phyloP scores from a whole-genome alignment of 164 flowering plant genomes.

The Magnolia changhungtana region DNA sequence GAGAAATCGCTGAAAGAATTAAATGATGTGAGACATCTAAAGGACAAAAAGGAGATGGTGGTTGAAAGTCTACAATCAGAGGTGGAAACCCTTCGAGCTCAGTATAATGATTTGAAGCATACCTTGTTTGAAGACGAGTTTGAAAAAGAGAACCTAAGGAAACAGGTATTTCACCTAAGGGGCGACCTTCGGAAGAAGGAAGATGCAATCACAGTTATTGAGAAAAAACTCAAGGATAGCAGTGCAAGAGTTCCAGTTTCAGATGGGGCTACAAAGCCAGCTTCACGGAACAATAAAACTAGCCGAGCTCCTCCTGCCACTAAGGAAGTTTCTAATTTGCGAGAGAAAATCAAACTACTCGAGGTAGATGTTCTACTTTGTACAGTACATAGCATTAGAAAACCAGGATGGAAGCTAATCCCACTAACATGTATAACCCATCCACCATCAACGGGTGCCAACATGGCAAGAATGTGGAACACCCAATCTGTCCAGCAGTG shows the following conservation, averaged over 20 bases:
- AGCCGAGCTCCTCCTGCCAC: slow-evolving; percentile 29
- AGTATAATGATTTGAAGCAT: slow-evolving; percentile 47
- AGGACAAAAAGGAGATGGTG: slow-evolving; percentile 50
- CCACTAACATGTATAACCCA: not conserved
- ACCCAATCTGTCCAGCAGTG: not conserved
- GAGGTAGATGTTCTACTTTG: slow-evolving; percentile 44
- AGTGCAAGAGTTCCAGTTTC: slow-evolving; percentile 23
- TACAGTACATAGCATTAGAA: not conserved
- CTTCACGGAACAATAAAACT: slow-evolving; percentile 35
- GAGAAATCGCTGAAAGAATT: slow-evolving; percentile 44
- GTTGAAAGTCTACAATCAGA: slow-evolving; percentile 38
- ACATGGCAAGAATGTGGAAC: not conserved
- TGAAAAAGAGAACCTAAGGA: slow-evolving; percentile 66
- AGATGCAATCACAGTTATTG: slow-evolving; percentile 36
- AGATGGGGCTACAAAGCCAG: slow-evolving; percentile 32
- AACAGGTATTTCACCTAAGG: slow-evolving; percentile 48
- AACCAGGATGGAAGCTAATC: not conserved
- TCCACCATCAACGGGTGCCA: not conserved
- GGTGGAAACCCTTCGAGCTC: slow-evolving; percentile 39
- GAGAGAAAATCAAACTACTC: slow-evolving; percentile 63
- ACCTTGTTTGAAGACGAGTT: slow-evolving; percentile 43
- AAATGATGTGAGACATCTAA: slow-evolving; percentile 27
- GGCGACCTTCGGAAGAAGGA: slow-evolving; percentile 62
- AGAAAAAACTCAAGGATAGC: slow-evolving; percentile 61
- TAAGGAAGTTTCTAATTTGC: slow-evolving; percentile 50